These are phyloP conservation scores for Acacia confusa DNA, from an alignment of 306 rosid species.

Conservation along the genomic window DNA sequence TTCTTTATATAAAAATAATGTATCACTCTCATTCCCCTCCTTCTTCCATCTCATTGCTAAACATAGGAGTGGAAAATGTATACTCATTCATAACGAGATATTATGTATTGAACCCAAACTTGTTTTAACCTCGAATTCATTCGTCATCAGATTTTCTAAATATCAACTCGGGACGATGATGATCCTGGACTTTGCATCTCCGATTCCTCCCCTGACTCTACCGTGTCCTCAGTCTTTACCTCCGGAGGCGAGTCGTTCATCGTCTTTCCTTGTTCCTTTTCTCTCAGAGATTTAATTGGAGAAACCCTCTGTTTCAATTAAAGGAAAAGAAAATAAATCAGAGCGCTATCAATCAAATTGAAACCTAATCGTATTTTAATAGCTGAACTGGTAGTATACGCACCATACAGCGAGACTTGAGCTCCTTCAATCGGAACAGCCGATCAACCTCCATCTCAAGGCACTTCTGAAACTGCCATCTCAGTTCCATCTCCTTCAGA, in stretches of 20 bases:
- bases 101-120: conserved; percentile 36
- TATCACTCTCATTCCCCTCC: not conserved
- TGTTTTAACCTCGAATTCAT: no score
- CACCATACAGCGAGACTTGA: conserved; percentile 66
- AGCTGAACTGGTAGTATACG: not conserved
- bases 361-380: not conserved
- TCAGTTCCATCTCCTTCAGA: conserved; percentile 61
- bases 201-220: conserved; percentile 53
- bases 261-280: conserved; percentile 62
- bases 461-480: conserved; percentile 71
- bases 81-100: conserved; percentile 46
- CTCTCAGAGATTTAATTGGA: conserved; percentile 79
- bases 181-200: conserved; percentile 50
- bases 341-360: not conserved
- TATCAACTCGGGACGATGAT: conserved; percentile 48
- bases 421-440: conserved; percentile 78
- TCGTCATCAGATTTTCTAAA: conserved; percentile 28
- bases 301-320: conserved; percentile 60
- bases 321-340: not conserved
- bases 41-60: not conserved
- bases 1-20: not conserved
- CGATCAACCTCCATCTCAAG: conserved; percentile 86
- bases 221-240: conserved; percentile 51
- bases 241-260: conserved; percentile 32
- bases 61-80: not conserved